These are phyloP conservation scores for Pseudisothecium myosuroides DNA, from an alignment of 225 moss, liverwort and hornwort genomes.

Conservation along the genomic window DNA sequence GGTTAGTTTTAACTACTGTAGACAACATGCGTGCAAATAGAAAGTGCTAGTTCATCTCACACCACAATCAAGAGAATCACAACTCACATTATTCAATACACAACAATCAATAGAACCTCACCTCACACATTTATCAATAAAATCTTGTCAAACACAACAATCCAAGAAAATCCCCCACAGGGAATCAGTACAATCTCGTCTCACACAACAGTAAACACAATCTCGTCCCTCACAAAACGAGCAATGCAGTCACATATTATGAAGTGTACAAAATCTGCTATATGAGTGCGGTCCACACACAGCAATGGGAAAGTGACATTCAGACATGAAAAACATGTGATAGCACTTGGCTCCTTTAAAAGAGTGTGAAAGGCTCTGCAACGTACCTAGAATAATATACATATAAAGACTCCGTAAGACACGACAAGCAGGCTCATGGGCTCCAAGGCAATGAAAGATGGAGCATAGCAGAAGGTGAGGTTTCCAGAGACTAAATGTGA, in stretches of 20 bases:
- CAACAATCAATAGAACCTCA: not conserved
- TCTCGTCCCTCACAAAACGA: not conserved
- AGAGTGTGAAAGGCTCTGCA: not conserved
- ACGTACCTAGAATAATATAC: not conserved
- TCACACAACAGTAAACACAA: not conserved
- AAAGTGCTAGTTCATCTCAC: not conserved
- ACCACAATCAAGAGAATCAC: not conserved
- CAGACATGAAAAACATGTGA: not conserved
- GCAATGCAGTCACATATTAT: not conserved
- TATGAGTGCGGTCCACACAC: not conserved
- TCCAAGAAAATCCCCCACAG: not conserved
- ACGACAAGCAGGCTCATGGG: not conserved
- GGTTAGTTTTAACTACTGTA: not conserved
- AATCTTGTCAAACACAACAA: not conserved
- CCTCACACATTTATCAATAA: not conserved
- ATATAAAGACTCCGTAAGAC: not conserved
- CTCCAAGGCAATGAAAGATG: not conserved
- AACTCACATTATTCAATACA: not conserved
- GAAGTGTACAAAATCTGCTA: not conserved
- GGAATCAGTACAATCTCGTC: not conserved
- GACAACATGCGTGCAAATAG: not conserved
- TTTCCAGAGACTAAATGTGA: not conserved
- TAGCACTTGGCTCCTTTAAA: not conserved
- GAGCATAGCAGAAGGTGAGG: not conserved
- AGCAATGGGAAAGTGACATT: not conserved